Base-by-base conservation (phyloP, 352 stramenopile species). In the Thraustochytrium striatum region DNA sequence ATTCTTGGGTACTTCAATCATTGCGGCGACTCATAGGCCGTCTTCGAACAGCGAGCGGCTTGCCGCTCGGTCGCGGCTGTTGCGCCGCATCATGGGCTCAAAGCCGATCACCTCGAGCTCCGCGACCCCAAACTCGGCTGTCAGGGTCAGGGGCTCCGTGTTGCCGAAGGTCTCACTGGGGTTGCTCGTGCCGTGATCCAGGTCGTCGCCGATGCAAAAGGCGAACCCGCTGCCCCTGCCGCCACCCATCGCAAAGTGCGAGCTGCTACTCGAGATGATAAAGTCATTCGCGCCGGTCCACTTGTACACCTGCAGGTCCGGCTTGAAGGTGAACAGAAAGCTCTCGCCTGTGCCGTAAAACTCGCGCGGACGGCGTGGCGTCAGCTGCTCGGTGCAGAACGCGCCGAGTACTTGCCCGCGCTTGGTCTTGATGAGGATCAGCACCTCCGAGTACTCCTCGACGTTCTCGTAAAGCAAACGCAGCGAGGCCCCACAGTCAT, bases 301-400 rank as follows among this genome's bases (percentile, higher is more conserved):
- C 36, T 80, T 80, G 57, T 75, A 80, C 3, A 75, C 70, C 3
- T 32, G 19, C 8, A 80, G 47, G 30, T 80, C 70, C 7, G 59
- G 55, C 25, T 44, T 28, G 19, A 80, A 69, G 55, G 28, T 80
- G 32, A 80, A 80, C 9, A 80, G 57, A 50, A 80, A 80, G 70
- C 70, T 80, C 28, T 80, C 70, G 38, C 70, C 70, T n/a, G 70
- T 80, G 21, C 70, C 70, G 36, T 80, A 80, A 50, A 78, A 80
- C 28, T 80, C 59, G 30, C 70, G 38, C 36, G 55, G 55, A 25
- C 55, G 59, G 16, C 32, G 79, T 2, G 55, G 55, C 16, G 28
- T 57, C 70, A 57, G 79, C 55, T 53, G 32, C 39, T 80, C 70
- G 11, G 70, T 79, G 35, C 35, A 33, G 30, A 80, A 80, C 25